These are phyloP conservation scores for Camelina hispida DNA, from an alignment of 345 rosid genomes.

Conservation along the genomic window DNA sequence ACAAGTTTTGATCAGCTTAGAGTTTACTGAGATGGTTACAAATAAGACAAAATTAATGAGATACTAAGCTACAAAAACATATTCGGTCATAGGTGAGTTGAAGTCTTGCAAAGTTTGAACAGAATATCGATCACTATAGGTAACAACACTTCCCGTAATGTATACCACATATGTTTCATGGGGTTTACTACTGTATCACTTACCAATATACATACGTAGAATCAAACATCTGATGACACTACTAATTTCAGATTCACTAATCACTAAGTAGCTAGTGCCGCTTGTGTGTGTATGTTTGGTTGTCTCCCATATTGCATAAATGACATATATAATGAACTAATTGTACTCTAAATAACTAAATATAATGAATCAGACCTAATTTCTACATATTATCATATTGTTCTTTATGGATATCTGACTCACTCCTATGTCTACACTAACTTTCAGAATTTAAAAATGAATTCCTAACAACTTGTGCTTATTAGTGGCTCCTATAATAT, in stretches of 20 bases:
- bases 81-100: background rate
- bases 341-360: background rate
- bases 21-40: background rate
- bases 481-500: conserved; percentile 18
- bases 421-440: conserved; percentile 38
- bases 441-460: conserved; percentile 7
- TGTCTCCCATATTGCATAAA: conserved; percentile 41
- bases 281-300: conserved; percentile 37
- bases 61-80: background rate
- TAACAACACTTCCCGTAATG: background rate
- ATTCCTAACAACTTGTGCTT: conserved; percentile 29
- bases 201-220: background rate
- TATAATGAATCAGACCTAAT: conserved; percentile 37
- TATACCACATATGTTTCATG: background rate
- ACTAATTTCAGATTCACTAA: conserved; percentile 32
- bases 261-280: conserved; percentile 31
- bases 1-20: background rate
- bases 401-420: conserved; percentile 46
- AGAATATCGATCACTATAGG: background rate
- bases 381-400: conserved; percentile 39
- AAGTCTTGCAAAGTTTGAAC: conserved; percentile 4
- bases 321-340: conserved; percentile 9
- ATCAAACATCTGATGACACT: background rate
- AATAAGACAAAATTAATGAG: background rate
- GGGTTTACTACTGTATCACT: background rate